phyloP scores from a whole-genome alignment of 345 rosid genomes.

The Geranium brycei region DNA sequence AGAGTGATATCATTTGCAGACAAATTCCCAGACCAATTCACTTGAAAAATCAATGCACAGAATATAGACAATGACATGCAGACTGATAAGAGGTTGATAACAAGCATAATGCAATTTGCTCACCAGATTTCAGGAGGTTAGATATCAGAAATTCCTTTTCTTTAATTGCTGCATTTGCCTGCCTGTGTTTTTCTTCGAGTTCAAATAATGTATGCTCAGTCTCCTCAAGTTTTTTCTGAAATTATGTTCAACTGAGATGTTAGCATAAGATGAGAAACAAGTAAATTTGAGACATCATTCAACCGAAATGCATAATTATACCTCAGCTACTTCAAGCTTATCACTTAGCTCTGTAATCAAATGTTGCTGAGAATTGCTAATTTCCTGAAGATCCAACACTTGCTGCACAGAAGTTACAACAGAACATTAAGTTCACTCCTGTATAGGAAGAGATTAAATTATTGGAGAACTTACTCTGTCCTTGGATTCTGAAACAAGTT shows the following conservation, averaged over 20 bases:
- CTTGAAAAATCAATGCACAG: no score
- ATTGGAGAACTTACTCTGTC: conserved; percentile 43
- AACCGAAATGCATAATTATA: conserved; percentile 12
- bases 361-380: conserved; percentile 60
- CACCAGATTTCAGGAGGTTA: conserved; percentile 83
- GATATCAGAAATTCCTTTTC: conserved; percentile 83
- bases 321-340: conserved; percentile 86
- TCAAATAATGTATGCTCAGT: conserved; percentile 69
- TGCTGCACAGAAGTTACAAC: conserved; percentile 35
- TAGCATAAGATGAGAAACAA: conserved; percentile 4
- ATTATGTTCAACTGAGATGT: conserved; percentile 2
- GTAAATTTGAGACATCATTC: not conserved
- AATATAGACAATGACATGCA: not conserved
- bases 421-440: conserved; percentile 5
- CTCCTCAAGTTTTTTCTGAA: conserved; percentile 79
- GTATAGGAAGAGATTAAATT: conserved; percentile 1
- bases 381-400: conserved; percentile 78
- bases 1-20: no score
- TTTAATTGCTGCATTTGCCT: conserved; percentile 82
- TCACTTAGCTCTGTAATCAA: conserved; percentile 56
- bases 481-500: conserved; percentile 68
- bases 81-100: not conserved
- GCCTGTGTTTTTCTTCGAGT: conserved; percentile 87
- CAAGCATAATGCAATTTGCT: conserved; percentile 6
- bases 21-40: no score